These are phyloP conservation scores for Noccaea bulbosa DNA, from an alignment of 345 rosid species.

Conservation along the genomic window DNA sequence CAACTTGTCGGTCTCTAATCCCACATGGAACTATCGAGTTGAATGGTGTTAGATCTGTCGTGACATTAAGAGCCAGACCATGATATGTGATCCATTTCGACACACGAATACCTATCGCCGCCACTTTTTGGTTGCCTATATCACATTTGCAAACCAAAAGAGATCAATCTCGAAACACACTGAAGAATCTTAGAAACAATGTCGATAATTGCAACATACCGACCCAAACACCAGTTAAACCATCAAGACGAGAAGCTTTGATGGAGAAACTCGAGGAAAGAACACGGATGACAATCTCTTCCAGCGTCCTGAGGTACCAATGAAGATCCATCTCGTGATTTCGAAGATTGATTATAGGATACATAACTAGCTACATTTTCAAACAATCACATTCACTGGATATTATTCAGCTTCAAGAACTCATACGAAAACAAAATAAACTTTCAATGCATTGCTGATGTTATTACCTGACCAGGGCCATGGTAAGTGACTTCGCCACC, in stretches of 20 bases:
- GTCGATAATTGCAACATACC: constrained; percentile 49
- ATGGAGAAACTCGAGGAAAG: constrained; percentile 69
- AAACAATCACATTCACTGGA: neutral
- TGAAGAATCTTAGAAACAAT: neutral
- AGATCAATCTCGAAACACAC: neutral
- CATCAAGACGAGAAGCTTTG: constrained; percentile 70
- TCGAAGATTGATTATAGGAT: constrained; percentile 82
- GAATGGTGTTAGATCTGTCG: constrained; percentile 73
- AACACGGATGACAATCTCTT: constrained; percentile 80
- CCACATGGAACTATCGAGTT: constrained; percentile 81
- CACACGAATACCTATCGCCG: constrained; percentile 79
- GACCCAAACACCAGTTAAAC: constrained; percentile 90
- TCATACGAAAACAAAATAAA: constrained; percentile 18
- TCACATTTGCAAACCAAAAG: constrained; percentile 23
- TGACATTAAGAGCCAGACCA: constrained; percentile 83
- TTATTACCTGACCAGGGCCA: constrained; percentile 92
- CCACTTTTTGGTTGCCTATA: constrained; percentile 71
- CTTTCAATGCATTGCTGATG: constrained; percentile 13
- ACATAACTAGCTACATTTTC: constrained; percentile 73
- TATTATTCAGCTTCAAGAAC: neutral
- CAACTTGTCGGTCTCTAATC: constrained; percentile 64
- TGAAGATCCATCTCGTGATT: constrained; percentile 95
- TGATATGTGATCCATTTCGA: constrained; percentile 82
- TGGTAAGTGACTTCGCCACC: constrained; percentile 96
- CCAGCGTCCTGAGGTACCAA: constrained; percentile 92